Conservation (phyloP, 352 stramenopile species). For the Pythium apleroticum region DNA sequence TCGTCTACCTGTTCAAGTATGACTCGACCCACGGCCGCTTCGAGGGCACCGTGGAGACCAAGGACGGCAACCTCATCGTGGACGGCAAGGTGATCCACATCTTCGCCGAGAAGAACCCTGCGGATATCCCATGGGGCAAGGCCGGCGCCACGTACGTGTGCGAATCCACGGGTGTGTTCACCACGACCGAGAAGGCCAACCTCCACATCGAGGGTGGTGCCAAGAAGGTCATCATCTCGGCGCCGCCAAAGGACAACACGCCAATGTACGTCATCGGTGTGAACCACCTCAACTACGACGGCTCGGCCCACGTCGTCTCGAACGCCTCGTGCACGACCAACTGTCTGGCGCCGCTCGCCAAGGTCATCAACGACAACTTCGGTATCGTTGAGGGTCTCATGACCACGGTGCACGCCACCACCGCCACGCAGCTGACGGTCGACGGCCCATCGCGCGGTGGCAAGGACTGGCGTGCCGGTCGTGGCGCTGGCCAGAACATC, state of each 20-base stretch:
- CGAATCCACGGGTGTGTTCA: conserved; percentile 96
- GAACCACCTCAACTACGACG: conserved; percentile 92
- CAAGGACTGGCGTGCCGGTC: conserved; percentile 95
- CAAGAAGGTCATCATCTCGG: conserved; percentile 98
- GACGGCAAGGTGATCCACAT: conserved; percentile 48
- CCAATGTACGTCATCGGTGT: conserved; percentile 97
- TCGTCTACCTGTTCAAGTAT: conserved; percentile 96
- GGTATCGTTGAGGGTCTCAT: conserved; percentile 53
- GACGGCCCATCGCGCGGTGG: conserved; percentile 90
- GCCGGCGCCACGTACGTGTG: conserved; percentile 93
- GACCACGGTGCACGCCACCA: conserved; percentile 47
- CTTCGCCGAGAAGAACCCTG: conserved; percentile 46
- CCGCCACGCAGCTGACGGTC: conserved; percentile 93
- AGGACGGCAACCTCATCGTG: conserved; percentile 77
- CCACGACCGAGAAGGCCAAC: conserved; percentile 80
- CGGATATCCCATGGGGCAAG: conserved; percentile 72
- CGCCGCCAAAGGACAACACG: conserved; percentile 90
- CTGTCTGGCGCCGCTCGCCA: conserved; percentile 54
- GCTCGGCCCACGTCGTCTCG: conserved; percentile 73
- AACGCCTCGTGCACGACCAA: conserved; percentile 85
- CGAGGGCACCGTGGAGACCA: conserved; percentile 84
- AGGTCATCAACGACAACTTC: conserved; percentile 67
- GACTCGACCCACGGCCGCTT: conserved; percentile 95
- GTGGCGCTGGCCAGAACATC: conserved; percentile 90
- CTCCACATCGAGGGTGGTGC: conserved; percentile 89